Evolutionary conservation across 345 rosid species (phyloP), one percentile per base, ranked within the genome.

Genomic region (Hibiscus mutabilis): DNA sequence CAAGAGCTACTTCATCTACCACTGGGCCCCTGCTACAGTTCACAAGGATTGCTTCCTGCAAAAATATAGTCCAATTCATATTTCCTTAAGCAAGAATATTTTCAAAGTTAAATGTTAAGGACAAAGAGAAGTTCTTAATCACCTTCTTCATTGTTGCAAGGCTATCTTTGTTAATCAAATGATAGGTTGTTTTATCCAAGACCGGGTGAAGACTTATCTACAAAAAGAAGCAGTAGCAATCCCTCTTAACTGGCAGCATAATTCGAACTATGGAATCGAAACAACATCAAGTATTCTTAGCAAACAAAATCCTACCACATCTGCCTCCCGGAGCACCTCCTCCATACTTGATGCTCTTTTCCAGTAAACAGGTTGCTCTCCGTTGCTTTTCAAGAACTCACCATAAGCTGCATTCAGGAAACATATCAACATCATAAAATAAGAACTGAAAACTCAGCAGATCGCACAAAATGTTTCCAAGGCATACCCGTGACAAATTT

Each of bases 11-110:
- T 79, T 95, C 99, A 73, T 95, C 99, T 52, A 95, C 63, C 53
- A 95, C 97, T 0, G 97, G 99, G 5, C 99, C 99, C 75, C 97
- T 85, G 47, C 99, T 92, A 46, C 99, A 95, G 85, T 95, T 95
- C 67, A 92, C 77, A 75, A 90, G 97, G 80, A 95, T 85, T 42
- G 99, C 99, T 82, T 95, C 99, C 97, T 92, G 75, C 24, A 75
- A 40, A 37, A 11, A 42, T 14, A 70, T 35, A 53, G 56, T 35
- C 64, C 10, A n/a, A 53, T 56, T 60, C 61, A n/a, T 6, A 31
- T 13, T 40, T 47, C 37, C 24, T 31, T 55, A 47, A 60, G 73
- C 51, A 40, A 69, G 16, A 68, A 68, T 18, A 35, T 12, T 19
- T 27, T 68, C 24, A 60, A 47, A 42, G 22, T 9, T 9, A 46